These are phyloP conservation scores for Leptographium wingfieldii DNA, from an alignment of 2,329 filamentous ascomycete genomes.

Conservation along the genomic window DNA sequence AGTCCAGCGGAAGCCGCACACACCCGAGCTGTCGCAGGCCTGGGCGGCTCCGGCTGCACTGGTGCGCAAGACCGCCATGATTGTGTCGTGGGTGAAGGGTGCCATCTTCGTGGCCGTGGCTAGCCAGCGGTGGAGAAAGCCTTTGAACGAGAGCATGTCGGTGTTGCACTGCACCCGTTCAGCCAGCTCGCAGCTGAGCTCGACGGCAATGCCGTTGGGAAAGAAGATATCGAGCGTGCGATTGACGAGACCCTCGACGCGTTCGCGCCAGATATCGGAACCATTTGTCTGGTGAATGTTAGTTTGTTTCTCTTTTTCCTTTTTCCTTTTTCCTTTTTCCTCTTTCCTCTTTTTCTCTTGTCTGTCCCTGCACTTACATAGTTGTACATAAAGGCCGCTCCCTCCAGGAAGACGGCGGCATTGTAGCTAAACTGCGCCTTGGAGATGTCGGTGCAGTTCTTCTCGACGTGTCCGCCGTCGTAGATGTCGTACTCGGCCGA, in stretches of 20 bases:
- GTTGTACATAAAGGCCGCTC: constrained; percentile 14
- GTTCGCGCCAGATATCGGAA: constrained; percentile 36
- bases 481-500: constrained; percentile 43
- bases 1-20: constrained; percentile 54
- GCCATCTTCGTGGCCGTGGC: constrained; percentile 48
- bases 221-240: constrained; percentile 39
- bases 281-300: constrained; percentile 33
- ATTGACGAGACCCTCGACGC: constrained; percentile 42
- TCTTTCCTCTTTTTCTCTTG: not conserved
- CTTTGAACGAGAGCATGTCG: constrained; percentile 64
- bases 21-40: constrained; percentile 42
- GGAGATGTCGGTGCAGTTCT: constrained; percentile 43
- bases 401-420: constrained; percentile 12
- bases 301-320: not conserved
- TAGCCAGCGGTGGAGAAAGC: constrained; percentile 55
- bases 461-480: constrained; percentile 45
- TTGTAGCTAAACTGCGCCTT: constrained; percentile 15
- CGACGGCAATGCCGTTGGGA: constrained; percentile 46
- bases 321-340: not conserved
- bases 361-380: constrained; percentile 21
- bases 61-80: constrained; percentile 42
- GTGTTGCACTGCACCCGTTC: constrained; percentile 42
- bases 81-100: constrained; percentile 39
- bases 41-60: constrained; percentile 46
- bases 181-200: constrained; percentile 51